A percentile compares a stretch with the other conserved stretches of the same genome.
Evolutionary conservation across 164 flowering plant species (phyloP).

Genomic region (Magnolia sinica): DNA sequence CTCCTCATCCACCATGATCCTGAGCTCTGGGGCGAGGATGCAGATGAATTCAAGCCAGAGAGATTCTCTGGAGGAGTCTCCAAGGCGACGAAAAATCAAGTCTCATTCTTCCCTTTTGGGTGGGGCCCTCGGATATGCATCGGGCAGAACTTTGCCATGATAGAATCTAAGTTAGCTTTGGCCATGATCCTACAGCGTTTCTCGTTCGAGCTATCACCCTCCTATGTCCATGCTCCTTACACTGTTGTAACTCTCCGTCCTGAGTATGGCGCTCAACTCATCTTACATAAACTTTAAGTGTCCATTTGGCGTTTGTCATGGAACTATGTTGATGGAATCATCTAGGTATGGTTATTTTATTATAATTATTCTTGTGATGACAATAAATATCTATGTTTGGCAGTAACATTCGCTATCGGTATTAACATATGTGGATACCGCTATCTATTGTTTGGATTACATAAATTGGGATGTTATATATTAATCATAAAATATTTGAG

Average conservation of each 20-base stretch:
- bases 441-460: too few species aligned
- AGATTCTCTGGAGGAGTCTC: constrained; percentile 13
- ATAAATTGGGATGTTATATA: too few species aligned
- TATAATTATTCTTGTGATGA: too few species aligned
- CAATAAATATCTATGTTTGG: too few species aligned
- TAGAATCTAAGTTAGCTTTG: constrained; percentile 28
- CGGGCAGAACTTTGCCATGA: constrained; percentile 19
- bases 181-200: constrained; percentile 21
- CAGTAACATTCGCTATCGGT: too few species aligned
- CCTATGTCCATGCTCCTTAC: constrained; percentile 14
- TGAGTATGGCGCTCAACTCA: constrained; percentile 14
- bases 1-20: constrained; percentile 13
- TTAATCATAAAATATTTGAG: too few species aligned
- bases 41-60: constrained; percentile 16
- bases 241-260: constrained; percentile 8
- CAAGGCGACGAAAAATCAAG: constrained; percentile 23
- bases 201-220: constrained; percentile 10
- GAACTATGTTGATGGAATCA: too few species aligned
- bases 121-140: constrained; percentile 34
- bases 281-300: constrained; percentile 6
- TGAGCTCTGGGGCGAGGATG: constrained; percentile 14
- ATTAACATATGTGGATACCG: too few species aligned
- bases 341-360: too few species aligned
- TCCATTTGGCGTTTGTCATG: too few species aligned
- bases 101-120: constrained; percentile 25